A percentile compares a stretch with the other conserved stretches of the same genome.
phyloP scores from a whole-genome alignment of 2,329 filamentous ascomycete species.

The Ramichloridium luteum region DNA sequence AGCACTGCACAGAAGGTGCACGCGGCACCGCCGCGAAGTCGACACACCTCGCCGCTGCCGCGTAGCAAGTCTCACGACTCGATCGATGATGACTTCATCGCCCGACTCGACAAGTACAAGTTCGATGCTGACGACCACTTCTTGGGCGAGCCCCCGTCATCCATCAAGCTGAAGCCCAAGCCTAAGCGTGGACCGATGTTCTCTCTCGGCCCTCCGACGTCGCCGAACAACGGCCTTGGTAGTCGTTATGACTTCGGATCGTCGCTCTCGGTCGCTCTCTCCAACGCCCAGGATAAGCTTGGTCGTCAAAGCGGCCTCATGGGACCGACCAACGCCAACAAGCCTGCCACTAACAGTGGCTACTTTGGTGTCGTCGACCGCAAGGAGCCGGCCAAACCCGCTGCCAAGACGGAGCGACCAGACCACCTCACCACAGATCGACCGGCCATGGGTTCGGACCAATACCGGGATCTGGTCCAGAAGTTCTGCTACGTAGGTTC shows the following conservation, averaged over 20 bases:
- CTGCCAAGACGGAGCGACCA: slow-evolving; percentile 27
- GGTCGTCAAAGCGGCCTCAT: slow-evolving; percentile 43
- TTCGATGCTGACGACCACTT: slow-evolving; percentile 31
- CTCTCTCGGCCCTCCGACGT: slow-evolving; percentile 32
- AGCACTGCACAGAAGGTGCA: slow-evolving; percentile 35
- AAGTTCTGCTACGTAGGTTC: slow-evolving; percentile 99
- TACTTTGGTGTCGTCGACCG: slow-evolving; percentile 28
- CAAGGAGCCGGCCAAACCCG: slow-evolving; percentile 20
- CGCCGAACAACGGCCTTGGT: slow-evolving; percentile 53
- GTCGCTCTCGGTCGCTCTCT: slow-evolving; percentile 75
- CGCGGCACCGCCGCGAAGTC: slow-evolving; percentile 38
- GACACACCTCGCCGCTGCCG: slow-evolving; percentile 35
- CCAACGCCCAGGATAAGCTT: slow-evolving; percentile 54
- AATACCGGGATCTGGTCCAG: slow-evolving; percentile 93
- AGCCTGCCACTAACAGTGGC: slow-evolving; percentile 27
- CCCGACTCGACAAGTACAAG: slow-evolving; percentile 40
- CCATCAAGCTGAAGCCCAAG: slow-evolving; percentile 58
- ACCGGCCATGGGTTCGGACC: slow-evolving; percentile 66
- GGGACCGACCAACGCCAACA: slow-evolving; percentile 22
- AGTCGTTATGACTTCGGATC: slow-evolving; percentile 93
- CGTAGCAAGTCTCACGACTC: slow-evolving; percentile 36
- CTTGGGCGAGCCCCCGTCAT: slow-evolving; percentile 46
- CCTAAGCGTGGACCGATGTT: slow-evolving; percentile 51
- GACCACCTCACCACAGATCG: slow-evolving; percentile 48
- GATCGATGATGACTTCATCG: slow-evolving; percentile 59